A percentile compares a stretch with the other conserved stretches of the same genome.
Conservation (phyloP, 495 filamentous ascomycete genomes). For the Aspergillus coremiiformis region DNA sequence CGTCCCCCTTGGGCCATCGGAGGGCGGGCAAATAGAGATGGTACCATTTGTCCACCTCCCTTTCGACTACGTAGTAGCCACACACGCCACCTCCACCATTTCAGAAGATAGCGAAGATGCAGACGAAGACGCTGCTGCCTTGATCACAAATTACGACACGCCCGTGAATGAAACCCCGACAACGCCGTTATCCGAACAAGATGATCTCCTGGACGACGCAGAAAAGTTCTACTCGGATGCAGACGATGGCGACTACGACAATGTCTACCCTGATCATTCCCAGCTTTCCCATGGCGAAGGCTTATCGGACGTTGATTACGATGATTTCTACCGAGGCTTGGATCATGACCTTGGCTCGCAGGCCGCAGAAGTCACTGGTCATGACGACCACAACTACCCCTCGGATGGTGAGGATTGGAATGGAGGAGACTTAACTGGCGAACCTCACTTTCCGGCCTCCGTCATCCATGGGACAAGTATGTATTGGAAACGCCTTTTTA, state of each 20-base stretch:
- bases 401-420: conserved; percentile 15
- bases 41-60: conserved; percentile 16
- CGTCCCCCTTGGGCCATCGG: conserved; percentile 15
- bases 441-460: conserved; percentile 23
- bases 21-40: conserved; percentile 15
- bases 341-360: conserved; percentile 14
- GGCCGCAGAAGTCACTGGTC: conserved; percentile 12
- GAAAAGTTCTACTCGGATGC: conserved; percentile 33
- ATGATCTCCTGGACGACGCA: conserved; percentile 30
- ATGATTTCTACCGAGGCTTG: conserved; percentile 29
- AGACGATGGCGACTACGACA: conserved; percentile 17
- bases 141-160: conserved; percentile 27
- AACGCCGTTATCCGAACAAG: conserved; percentile 9
- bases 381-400: conserved; percentile 17
- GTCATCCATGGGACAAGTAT: conserved; percentile 34
- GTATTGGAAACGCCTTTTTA: conserved; percentile 7
- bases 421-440: conserved; percentile 7
- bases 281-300: neutral
- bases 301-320: conserved; percentile 26
- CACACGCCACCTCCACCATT: conserved; percentile 17
- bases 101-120: conserved; percentile 20
- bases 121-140: conserved; percentile 16
- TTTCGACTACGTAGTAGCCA: conserved; percentile 11
- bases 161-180: conserved; percentile 9
- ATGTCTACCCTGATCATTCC: conserved; percentile 1